Base-by-base conservation (phyloP, 73 alveolate genomes). In the Paramecium tetraurelia region DNA sequence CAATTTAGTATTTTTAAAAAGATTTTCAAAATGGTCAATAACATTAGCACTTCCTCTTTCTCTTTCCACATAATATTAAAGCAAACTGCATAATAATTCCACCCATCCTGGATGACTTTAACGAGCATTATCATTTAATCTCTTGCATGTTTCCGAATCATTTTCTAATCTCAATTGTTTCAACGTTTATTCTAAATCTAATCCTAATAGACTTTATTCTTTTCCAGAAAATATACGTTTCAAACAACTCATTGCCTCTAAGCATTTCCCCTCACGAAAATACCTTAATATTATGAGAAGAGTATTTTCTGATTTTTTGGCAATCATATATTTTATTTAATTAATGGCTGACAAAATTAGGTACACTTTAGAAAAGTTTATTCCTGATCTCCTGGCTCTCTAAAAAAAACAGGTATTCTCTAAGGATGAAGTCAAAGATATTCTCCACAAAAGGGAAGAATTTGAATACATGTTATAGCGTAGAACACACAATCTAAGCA, bases 321-420 rank as follows among this genome's bases (percentile, higher is more conserved):
- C 84, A 27, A 63, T 63, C 84, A 72, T 72, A 72, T 72, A 53
- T 53, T 53, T 53, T 53, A 53, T 53, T 53, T 72, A 35, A 72
- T 80, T 80, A 71, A 89, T 89, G 94, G 89, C 89, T 89, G 94
- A 89, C 75, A 89, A 89, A 70, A 89, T 89, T 70, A 89, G 94
- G 83, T 69, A 70, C 36, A 48, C 68, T 40, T 41, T 89, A 7
- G 94, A 89, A 89, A 83, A 68, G 44, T 50, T 70, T 77, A 20
- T 89, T 7, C 94, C 94, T 43, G 94, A 89, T 38, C 71, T 89
- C 69, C 40, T 89, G 72, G 44, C 70, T 5, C 63, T 89, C 2
- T 58, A 70, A 12, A 89, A 71, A 69, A 31, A 88, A 46, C 27
- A 72, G 21, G 53, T 89, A 72, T 89, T 89, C 84, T 59, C 92